Percentiles rank a stretch among this genome's conserved stretches.
These are phyloP conservation scores for Cornus florida DNA, from an alignment of 148 eudicot genomes.

Conservation along the genomic window DNA sequence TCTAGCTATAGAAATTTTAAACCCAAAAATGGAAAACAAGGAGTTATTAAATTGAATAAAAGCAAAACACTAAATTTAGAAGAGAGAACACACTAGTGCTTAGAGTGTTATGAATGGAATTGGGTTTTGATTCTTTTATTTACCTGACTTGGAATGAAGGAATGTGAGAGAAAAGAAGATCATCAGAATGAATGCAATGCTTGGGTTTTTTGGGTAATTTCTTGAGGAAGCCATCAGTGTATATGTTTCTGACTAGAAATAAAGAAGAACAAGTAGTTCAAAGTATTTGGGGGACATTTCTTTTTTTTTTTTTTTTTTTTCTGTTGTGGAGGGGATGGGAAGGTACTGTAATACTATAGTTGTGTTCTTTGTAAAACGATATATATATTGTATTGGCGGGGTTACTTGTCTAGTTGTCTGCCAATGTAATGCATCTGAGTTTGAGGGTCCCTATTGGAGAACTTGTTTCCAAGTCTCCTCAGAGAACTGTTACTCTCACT, in stretches of 20 bases:
- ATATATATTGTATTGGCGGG: background rate
- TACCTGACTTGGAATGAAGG: conserved; percentile 33
- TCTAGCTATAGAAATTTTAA: too few relatives aligned
- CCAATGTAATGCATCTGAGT: background rate
- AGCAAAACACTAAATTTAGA: too few relatives aligned
- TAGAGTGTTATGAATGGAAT: too few relatives aligned
- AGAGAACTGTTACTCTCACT: background rate
- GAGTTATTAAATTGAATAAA: too few relatives aligned
- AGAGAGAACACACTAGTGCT: too few relatives aligned
- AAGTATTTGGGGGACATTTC: too few relatives aligned
- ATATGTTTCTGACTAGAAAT: background rate
- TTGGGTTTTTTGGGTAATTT: background rate
- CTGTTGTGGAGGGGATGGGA: background rate
- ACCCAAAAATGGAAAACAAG: too few relatives aligned
- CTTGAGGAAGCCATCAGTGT: conserved; percentile 18
- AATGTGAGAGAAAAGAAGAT: conserved; percentile 10
- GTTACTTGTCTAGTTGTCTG: background rate
- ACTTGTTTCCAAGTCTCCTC: background rate
- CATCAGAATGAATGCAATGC: conserved; percentile 9
- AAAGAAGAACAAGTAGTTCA: background rate
- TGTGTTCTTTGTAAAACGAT: too few relatives aligned
- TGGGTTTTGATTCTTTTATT: background rate
- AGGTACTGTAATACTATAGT: too few relatives aligned
- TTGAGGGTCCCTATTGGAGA: background rate
- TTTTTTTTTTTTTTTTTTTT: too few relatives aligned